Percentiles rank a stretch among this genome's conserved stretches.
phyloP scores from a whole-genome alignment of 106 monocot species.

The Allium sativum region DNA sequence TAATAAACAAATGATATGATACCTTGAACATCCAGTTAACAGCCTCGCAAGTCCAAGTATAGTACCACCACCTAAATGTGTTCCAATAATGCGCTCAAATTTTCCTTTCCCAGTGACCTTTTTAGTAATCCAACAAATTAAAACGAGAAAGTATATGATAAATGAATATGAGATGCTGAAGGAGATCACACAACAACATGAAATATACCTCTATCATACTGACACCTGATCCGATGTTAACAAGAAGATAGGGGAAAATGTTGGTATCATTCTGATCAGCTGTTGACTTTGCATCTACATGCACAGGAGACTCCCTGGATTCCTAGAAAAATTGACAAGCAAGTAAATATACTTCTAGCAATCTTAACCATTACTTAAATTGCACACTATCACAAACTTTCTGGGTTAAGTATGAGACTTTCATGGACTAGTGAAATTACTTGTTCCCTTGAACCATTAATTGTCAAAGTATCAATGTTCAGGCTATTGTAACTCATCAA shows the following conservation, averaged over 20 bases:
- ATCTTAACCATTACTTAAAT: no score
- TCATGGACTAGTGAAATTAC: conserved; percentile 7
- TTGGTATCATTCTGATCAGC: conserved; percentile 28
- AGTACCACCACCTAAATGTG: conserved; percentile 72
- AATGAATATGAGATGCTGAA: background rate
- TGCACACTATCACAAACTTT: no score
- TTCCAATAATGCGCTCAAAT: conserved; percentile 72
- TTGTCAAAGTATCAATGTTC: conserved; percentile 16
- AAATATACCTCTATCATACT: conserved; percentile 66
- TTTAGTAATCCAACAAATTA: conserved; percentile 1
- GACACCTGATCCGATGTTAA: conserved; percentile 78
- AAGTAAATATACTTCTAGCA: background rate
- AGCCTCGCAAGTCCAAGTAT: conserved; percentile 72
- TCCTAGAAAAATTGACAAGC: background rate
- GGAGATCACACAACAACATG: background rate
- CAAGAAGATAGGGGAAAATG: conserved; percentile 74
- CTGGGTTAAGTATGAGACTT: no score
- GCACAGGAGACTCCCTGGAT: conserved; percentile 4
- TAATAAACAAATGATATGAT: background rate
- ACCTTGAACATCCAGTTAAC: conserved; percentile 62
- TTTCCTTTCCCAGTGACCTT: conserved; percentile 70
- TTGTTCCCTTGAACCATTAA: conserved; percentile 26
- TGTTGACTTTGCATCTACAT: conserved; percentile 25
- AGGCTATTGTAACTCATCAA: conserved; percentile 37
- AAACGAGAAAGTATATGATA: background rate